Evolutionary conservation across 148 eudicot species (phyloP).

Genomic region (Rhododendron williamsianum): DNA sequence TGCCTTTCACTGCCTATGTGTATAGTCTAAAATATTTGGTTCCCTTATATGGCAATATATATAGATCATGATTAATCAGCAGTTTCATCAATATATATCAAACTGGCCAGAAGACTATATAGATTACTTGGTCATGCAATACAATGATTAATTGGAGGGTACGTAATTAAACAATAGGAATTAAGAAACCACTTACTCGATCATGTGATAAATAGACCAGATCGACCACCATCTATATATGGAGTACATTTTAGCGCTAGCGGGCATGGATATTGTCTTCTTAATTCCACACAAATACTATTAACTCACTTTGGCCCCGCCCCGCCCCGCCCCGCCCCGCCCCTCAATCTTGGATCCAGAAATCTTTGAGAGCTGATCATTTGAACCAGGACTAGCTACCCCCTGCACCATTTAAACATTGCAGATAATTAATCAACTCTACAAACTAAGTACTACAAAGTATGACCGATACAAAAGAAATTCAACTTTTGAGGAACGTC

Average conservation of each 20-base stretch:
- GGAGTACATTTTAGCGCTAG: neutral
- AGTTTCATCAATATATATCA: neutral
- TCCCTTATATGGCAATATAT: neutral
- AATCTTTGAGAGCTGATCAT: neutral
- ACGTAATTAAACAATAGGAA: neutral
- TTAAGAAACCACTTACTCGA: neutral
- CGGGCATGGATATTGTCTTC: neutral
- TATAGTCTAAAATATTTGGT: neutral
- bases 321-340: too few species aligned
- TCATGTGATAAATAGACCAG: neutral
- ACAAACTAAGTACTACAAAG: neutral
- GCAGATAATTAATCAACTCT: neutral
- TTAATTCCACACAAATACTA: neutral
- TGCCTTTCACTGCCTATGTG: too few species aligned
- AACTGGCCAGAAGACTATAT: neutral
- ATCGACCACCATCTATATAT: neutral
- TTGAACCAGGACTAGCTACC: neutral
- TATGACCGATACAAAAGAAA: neutral
- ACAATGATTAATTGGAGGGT: neutral
- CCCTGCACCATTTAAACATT: neutral
- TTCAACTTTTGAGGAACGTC: neutral
- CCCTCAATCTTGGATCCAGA: neutral
- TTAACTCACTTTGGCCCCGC: too few species aligned
- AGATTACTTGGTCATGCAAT: neutral
- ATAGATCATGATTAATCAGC: neutral